Base-by-base conservation (phyloP, 208 protist species). In the Leptomonas seymouri region DNA sequence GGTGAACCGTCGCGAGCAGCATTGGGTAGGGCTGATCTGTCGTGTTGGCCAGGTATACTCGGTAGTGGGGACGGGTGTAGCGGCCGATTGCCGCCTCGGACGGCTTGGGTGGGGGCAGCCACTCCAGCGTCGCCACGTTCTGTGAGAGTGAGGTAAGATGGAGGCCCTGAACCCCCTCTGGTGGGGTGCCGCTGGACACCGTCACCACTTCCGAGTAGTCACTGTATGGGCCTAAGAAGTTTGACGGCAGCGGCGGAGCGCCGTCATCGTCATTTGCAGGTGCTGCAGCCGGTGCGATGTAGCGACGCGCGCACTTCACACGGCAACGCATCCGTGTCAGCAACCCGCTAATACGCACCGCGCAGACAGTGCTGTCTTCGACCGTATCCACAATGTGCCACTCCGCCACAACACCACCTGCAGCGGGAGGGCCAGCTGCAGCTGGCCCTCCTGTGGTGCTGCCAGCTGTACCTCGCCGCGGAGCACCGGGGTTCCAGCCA, bases 341-440 rank as follows among this genome's bases (percentile, higher is more conserved):
- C 30, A 85, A 76, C 0, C 77, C 80, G 27, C 74, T 73, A 31
- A 91, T 76, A 46, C 84, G 89, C 16, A 97, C 70, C 6, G 84
- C 83, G 45, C 88, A 94, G 48, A 85, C 84, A 41, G 76, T 85
- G 34, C 87, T 84, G 48, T 87, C 81, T 58, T 77, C 71, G 2
- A 96, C 85, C 3, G 66, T 78, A 44, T 94, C 90, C 59, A 93
- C 81, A 7, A 90, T 90, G 14, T 85, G 87, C 91, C 93, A 97
- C 28, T 93, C 89, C 0, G 41, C 20, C 6, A 53, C 53, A 7
- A 36, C 44, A 12, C 28, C 18, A 8, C 48, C 27, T 15, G 18
- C 16, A 1, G 62, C 45, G 9, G 31, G 14, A 3, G 18, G 42
- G n/a, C 51, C 41, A 12, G 42, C 23, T 4, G 27, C 42, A 16